Percentiles rank a stretch among this genome's conserved stretches.
phyloP scores from a whole-genome alignment of 306 rosid genomes.

The Citrullus amarus region DNA sequence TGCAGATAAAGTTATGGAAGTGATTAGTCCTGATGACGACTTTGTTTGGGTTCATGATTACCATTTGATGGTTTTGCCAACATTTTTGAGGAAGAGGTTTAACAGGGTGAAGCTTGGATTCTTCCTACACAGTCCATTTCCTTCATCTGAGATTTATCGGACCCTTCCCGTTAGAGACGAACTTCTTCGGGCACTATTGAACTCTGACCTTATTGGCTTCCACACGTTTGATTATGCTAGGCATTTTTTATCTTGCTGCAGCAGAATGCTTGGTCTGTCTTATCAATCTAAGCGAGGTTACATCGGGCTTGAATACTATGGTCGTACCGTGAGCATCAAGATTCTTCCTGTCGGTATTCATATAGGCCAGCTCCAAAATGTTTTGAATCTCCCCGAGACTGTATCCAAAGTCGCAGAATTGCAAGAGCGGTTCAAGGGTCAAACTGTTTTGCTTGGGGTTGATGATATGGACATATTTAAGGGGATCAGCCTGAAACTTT shows the following conservation, averaged over 20 bases:
- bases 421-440: conserved; percentile 42
- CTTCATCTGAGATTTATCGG: conserved; percentile 56
- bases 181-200: conserved; percentile 73
- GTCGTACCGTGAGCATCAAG: conserved; percentile 72
- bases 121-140: conserved; percentile 56
- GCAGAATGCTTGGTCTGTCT: conserved; percentile 78
- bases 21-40: conserved; percentile 58
- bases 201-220: conserved; percentile 78
- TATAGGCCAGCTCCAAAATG: conserved; percentile 61
- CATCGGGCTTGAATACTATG: conserved; percentile 85
- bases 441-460: conserved; percentile 73
- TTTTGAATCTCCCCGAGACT: conserved; percentile 53
- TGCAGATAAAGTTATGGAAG: conserved; percentile 90
- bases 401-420: conserved; percentile 54
- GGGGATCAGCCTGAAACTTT: conserved; percentile 78
- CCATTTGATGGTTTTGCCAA: conserved; percentile 86
- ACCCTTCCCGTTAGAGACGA: conserved; percentile 88
- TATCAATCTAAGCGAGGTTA: conserved; percentile 86
- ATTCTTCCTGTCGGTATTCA: conserved; percentile 79
- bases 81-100: conserved; percentile 71
- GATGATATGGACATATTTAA: conserved; percentile 71
- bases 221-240: conserved; percentile 92
- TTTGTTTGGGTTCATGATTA: conserved; percentile 88
- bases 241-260: conserved; percentile 82
- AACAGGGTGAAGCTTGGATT: conserved; percentile 42